Base-by-base conservation (phyloP, 2,329 filamentous ascomycete genomes). In the Fusarium odoratissimum region DNA sequence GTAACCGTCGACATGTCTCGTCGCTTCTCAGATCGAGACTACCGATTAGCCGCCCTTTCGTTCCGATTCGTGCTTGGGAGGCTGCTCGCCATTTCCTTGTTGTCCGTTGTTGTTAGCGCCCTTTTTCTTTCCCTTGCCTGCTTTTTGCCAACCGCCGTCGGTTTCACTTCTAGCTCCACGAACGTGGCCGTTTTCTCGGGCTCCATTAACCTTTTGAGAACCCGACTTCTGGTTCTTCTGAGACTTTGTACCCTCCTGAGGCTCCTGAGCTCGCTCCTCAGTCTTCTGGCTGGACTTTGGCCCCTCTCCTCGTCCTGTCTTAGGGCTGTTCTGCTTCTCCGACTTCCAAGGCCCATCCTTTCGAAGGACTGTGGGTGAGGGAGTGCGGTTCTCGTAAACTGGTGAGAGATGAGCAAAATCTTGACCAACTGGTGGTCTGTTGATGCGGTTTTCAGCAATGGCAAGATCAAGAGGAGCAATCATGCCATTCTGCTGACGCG, bases 351-450 rank as follows among this genome's bases (percentile, higher is more conserved):
- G 76, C 5, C 81, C 72, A 33, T 90, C 89, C 52, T 86, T 90
- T 60, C 91, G 86, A 61, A 84, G 83, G 17, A 87, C 84, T 6
- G 87, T 92, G 3, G 92, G 92, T 4, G 92, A 93, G 5, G 92
- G 91, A 1, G 91, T 92, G n/a, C 88, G 86, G 10, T 89, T 88
- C 82, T 95, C 93, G 60, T 92, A 92, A 1, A 95, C 92, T 1
- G 93, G 93, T 1, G 93, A 95, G 5, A 95, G 84, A 73, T 86
- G 87, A 45, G 86, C 84, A 55, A 84, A 77, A 13, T 89, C 87
- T 14, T 74, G 67, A 19, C 75, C 74, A 28, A 76, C 60, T 13
- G 83, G 80, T 6, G 83, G 80, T 8, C 80, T 77, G 58, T 82
- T 80, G 16, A 83, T 74, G 28, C 82, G 80, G 25, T 82, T 81